A percentile compares a stretch with the other conserved stretches of the same genome.
Evolutionary conservation across 2,329 filamentous ascomycete species (phyloP).

Genomic region (Penicillium sp.): DNA sequence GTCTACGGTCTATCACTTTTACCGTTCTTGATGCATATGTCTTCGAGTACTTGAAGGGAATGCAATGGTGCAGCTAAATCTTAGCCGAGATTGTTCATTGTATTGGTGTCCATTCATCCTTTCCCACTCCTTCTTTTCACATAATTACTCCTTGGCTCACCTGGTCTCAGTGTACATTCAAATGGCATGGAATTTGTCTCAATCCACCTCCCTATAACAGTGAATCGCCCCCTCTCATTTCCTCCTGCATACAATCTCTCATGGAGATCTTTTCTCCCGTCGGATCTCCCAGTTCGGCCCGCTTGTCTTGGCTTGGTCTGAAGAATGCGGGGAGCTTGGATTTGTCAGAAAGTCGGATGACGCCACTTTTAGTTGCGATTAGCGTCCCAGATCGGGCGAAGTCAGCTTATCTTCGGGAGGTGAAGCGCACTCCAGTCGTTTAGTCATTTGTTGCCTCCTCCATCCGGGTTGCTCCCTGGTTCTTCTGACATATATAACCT

Average conservation of each 20-base stretch:
- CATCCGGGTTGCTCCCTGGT: background rate
- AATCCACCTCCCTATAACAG: background rate
- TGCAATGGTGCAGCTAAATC: no score
- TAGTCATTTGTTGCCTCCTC: no score
- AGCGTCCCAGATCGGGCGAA: background rate
- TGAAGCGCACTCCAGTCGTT: no score
- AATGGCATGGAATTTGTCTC: constrained; percentile 13
- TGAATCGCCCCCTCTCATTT: no score
- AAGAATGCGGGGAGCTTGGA: constrained; percentile 1
- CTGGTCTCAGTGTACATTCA: constrained; percentile 21
- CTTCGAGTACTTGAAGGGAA: no score
- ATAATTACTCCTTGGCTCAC: constrained; percentile 16
- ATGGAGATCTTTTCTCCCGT: background rate
- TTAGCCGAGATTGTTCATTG: background rate
- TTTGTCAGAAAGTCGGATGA: constrained; percentile 12
- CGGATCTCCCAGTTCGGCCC: background rate
- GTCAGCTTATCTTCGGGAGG: background rate
- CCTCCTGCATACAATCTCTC: no score
- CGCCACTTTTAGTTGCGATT: constrained; percentile 1
- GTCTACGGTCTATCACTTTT: constrained; percentile 9
- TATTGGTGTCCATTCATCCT: constrained; percentile 3
- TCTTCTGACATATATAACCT: background rate
- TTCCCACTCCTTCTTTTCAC: constrained; percentile 12
- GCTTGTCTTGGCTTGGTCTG: background rate
- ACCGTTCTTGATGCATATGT: constrained; percentile 9